Conservation (phyloP, 1,284 basidiomycete genomes). For the Taiwanofungus camphoratus region DNA sequence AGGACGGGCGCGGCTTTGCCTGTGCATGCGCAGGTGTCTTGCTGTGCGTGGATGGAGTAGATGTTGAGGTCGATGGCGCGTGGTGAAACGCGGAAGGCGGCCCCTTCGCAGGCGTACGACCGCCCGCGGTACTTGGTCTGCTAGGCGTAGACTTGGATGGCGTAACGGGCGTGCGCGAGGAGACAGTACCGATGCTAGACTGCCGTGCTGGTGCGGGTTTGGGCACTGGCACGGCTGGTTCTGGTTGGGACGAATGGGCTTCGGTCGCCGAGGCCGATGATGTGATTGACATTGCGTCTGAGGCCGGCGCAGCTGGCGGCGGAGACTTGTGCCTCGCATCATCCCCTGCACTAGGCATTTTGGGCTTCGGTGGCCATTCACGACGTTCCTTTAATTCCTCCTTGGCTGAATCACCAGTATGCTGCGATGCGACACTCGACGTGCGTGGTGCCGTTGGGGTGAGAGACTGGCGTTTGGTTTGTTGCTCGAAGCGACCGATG, state of each 20-base stretch:
- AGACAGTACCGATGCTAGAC: constrained; percentile 15
- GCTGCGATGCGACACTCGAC: constrained; percentile 51
- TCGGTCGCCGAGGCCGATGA: neutral
- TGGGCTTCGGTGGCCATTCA: constrained; percentile 64
- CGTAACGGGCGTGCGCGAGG: constrained; percentile 17
- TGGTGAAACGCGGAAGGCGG: constrained; percentile 25
- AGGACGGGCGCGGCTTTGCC: constrained; percentile 5
- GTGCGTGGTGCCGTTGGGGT: constrained; percentile 39
- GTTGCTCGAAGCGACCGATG: constrained; percentile 76
- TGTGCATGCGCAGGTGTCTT: constrained; percentile 16
- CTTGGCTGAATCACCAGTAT: constrained; percentile 53
- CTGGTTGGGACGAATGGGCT: constrained; percentile 3
- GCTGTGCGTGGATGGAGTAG: constrained; percentile 14
- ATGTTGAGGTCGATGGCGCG: constrained; percentile 16
- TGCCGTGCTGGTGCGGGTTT: constrained; percentile 12
- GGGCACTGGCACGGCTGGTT: constrained; percentile 6
- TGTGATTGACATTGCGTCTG: neutral
- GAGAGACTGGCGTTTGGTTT: constrained; percentile 54
- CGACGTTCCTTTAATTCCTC: constrained; percentile 62
- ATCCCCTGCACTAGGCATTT: constrained; percentile 6
- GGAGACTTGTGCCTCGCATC: constrained; percentile 7
- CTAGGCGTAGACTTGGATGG: constrained; percentile 24
- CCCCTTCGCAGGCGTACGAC: constrained; percentile 24
- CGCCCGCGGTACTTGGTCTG: constrained; percentile 10
- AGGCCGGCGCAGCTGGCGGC: neutral